phyloP scores from a whole-genome alignment of 805 yeast species.

The Kuraishia cidri region DNA sequence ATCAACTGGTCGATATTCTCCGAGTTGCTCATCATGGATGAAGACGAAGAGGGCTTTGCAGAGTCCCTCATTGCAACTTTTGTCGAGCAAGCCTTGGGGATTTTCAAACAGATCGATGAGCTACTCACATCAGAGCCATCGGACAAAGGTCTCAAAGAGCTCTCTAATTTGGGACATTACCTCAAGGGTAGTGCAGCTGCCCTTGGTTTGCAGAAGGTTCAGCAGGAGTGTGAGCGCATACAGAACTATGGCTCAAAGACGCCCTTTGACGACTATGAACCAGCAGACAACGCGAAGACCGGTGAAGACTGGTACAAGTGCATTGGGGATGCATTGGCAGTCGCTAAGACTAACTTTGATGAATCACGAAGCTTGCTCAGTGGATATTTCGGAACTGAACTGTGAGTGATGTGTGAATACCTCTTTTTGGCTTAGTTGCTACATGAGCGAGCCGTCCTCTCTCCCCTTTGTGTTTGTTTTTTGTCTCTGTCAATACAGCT shows the following conservation, averaged over 20 bases:
- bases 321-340: conserved; percentile 42
- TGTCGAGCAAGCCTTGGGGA: conserved; percentile 81
- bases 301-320: conserved; percentile 25
- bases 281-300: conserved; percentile 20
- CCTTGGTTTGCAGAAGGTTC: conserved; percentile 74
- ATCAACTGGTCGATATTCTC: conserved; percentile 85
- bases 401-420: conserved; percentile 9
- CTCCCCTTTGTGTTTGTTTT: no score
- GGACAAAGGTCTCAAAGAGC: conserved; percentile 38
- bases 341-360: conserved; percentile 41
- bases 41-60: conserved; percentile 90
- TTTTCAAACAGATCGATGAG: conserved; percentile 62
- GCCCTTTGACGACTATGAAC: conserved; percentile 13
- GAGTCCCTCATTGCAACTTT: conserved; percentile 71
- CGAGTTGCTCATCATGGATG: conserved; percentile 91
- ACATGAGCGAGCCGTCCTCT: no score
- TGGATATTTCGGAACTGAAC: conserved; percentile 35
- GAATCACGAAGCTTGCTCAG: conserved; percentile 41
- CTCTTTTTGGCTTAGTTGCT: no score
- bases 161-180: conserved; percentile 82
- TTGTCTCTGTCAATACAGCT: no score
- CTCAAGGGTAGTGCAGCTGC: conserved; percentile 95
- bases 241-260: conserved; percentile 74
- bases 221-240: conserved; percentile 84
- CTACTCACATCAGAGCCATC: conserved; percentile 26